These are phyloP conservation scores for Fusarium caatingaense DNA, from an alignment of 2,329 filamentous ascomycete genomes.

Conservation along the genomic window DNA sequence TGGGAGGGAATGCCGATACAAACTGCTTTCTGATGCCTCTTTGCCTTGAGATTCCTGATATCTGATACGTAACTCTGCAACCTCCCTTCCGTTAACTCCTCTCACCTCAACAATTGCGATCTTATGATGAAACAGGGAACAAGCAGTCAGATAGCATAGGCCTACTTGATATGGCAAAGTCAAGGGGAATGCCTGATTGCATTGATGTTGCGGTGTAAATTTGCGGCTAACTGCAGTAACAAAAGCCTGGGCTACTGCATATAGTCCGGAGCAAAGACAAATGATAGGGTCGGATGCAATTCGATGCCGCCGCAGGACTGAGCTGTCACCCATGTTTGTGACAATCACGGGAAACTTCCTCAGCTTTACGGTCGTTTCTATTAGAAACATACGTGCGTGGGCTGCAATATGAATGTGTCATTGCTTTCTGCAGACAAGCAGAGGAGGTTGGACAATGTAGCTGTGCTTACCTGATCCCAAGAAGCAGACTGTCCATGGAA, in stretches of 20 bases:
- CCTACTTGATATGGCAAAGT: rapidly evolving
- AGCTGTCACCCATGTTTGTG: background rate
- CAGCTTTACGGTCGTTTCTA: background rate
- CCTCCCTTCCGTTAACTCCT: background rate
- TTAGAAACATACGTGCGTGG: background rate
- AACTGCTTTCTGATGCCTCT: background rate
- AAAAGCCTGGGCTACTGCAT: background rate
- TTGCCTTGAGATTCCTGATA: background rate
- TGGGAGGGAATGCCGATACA: background rate
- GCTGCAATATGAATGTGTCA: background rate
- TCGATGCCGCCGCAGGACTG: background rate
- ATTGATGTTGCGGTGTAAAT: background rate
- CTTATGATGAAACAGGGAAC: too few relatives aligned
- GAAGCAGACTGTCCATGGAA: background rate
- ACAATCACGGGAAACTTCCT: background rate
- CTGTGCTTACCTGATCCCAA: background rate
- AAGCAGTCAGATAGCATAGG: too few relatives aligned
- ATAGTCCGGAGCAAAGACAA: background rate
- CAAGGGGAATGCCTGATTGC: background rate
- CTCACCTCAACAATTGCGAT: background rate
- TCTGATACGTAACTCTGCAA: background rate
- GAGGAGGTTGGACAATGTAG: background rate
- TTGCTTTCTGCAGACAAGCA: background rate
- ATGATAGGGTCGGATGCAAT: background rate
- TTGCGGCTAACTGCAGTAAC: background rate